Conservation (phyloP, 2,329 filamentous ascomycete species). For the Epichloe glyceriae region DNA sequence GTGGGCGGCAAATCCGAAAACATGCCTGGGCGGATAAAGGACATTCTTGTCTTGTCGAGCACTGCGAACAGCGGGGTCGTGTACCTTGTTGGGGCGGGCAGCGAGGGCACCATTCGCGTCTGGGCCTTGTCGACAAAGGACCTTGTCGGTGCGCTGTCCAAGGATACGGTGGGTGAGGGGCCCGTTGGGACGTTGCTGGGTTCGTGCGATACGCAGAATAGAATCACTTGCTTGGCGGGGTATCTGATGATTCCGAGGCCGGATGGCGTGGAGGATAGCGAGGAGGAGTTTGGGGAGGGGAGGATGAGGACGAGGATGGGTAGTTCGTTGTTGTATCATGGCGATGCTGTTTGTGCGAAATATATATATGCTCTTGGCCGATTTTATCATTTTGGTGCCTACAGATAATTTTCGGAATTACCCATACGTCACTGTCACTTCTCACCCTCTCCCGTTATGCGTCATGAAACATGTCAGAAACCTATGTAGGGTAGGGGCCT, state of each 20-base stretch:
- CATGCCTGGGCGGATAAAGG: constrained; percentile 67
- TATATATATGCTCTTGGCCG: too few species aligned
- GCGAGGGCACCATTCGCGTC: constrained; percentile 71
- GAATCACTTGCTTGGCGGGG: constrained; percentile 77
- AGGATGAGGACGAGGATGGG: constrained; percentile 21
- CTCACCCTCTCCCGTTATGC: too few species aligned
- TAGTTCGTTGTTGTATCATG: not conserved
- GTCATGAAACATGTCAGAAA: too few species aligned
- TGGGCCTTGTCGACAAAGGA: constrained; percentile 48
- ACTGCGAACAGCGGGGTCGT: constrained; percentile 25
- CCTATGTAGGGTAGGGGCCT: not conserved
- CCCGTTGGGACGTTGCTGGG: constrained; percentile 55
- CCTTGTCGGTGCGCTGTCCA: constrained; percentile 20
- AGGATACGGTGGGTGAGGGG: constrained; percentile 12
- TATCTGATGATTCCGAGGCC: constrained; percentile 70
- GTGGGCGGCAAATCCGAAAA: constrained; percentile 61
- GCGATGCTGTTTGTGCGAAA: not conserved
- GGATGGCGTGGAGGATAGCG: constrained; percentile 47
- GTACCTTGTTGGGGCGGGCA: constrained; percentile 62
- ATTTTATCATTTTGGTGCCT: too few species aligned
- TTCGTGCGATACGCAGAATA: constrained; percentile 70
- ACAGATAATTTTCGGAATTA: too few species aligned
- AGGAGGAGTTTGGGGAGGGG: constrained; percentile 33
- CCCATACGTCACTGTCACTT: too few species aligned
- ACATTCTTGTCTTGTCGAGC: constrained; percentile 56